Evolutionary conservation across 2,329 filamentous ascomycete genomes (phyloP), one percentile per base, ranked within the genome.

Genomic region (Seiridium cupressi): DNA sequence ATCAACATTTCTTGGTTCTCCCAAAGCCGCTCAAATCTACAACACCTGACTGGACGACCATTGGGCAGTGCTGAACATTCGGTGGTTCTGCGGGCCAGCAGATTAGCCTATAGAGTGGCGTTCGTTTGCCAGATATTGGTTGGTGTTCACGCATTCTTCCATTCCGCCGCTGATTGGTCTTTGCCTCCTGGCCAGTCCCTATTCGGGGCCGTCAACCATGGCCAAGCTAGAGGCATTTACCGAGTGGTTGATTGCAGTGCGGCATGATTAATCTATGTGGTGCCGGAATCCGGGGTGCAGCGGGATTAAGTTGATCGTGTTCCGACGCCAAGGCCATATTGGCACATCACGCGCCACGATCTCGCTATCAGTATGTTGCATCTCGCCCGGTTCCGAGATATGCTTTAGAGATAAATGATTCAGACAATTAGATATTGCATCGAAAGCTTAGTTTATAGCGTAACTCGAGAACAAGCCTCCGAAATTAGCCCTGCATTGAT

Each of bases 271-370:
- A 57, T 57, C 13, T 57, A 57, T n/a, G 26, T 57, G 42, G 18
- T 47, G 44, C 48, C 32, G 44, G 44, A 57, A 57, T 48, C 55
- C 44, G 55, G 55, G 55, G 55, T 57, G 32, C 55, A 57, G 31
- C n/a, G 53, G 53, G n/a, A 42, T 4, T 2, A 38, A 44, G n/a
- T 42, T 38, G 2, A 26, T 46, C 6, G 44, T n/a, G 34, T 55
- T 55, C 36, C 53, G 53, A 26, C 13, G 36, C 53, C 53, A 55
- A 55, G 53, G 36, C 47, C 35, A 5, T 10, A 8, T 32, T 31
- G 18, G 32, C 35, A 10, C 26, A 10, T 11, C 6, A 49, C 26
- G 26, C 26, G 4, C 35, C 3, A 11, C 10, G 9, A 26, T 11
- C 13, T 46, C 31, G 35, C 18, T 26, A 26, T 26, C 18, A 26